Evolutionary conservation across 2,329 filamentous ascomycete genomes (phyloP).

Genomic region (Phaeosphaeria sp.): DNA sequence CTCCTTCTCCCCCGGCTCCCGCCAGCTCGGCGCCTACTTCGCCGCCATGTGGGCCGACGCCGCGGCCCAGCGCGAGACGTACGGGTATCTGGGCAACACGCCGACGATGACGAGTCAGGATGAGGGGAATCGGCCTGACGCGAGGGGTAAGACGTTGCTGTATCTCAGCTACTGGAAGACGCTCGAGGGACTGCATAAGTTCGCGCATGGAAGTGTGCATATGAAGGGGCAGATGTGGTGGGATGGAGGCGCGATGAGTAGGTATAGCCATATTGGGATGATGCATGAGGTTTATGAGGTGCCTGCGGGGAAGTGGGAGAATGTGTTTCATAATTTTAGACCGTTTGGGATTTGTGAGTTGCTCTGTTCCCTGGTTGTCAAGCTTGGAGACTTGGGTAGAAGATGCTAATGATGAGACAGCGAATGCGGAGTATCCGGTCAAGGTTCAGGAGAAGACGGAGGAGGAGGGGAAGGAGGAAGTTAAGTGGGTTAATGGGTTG

Average conservation of each 20-base stretch:
- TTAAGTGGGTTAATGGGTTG: background rate
- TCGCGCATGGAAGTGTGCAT: constrained; percentile 12
- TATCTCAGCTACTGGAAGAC: constrained; percentile 20
- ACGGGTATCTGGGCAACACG: constrained; percentile 15
- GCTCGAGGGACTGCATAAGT: constrained; percentile 17
- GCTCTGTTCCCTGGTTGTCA: background rate
- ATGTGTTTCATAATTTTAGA: constrained; percentile 17
- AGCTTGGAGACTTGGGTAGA: background rate
- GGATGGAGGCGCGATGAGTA: constrained; percentile 7
- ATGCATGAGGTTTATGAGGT: constrained; percentile 23
- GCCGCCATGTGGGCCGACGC: constrained; percentile 17
- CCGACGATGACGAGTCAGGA: background rate
- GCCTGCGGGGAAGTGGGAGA: constrained; percentile 19
- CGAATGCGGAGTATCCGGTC: constrained; percentile 14
- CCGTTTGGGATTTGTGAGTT: constrained; percentile 17
- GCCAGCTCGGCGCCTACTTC: constrained; percentile 8
- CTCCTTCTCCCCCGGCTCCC: constrained; percentile 9
- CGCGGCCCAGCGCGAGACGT: constrained; percentile 12
- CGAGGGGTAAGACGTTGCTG: constrained; percentile 10
- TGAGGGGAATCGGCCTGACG: constrained; percentile 2
- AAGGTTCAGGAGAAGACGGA: background rate
- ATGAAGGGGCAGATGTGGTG: constrained; percentile 18
- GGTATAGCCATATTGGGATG: constrained; percentile 12
- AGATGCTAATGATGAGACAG: constrained; percentile 3
- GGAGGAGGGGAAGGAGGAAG: background rate